Base-by-base conservation (phyloP, 768 basidiomycete species). In the Phaffia tasmanica region DNA sequence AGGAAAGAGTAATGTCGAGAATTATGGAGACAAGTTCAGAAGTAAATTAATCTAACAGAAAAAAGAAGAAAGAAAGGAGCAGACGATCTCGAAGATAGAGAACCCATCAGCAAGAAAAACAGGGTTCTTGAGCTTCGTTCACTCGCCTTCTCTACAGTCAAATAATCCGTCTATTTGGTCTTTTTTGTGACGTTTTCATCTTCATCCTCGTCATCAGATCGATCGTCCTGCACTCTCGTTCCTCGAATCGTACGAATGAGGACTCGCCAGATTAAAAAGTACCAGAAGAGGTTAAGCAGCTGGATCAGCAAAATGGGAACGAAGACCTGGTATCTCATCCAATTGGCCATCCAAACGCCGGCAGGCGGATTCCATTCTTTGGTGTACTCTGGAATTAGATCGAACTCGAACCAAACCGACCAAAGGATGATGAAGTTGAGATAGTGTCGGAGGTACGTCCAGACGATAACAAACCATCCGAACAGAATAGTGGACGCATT, bases 401-500 rank as follows among this genome's bases (percentile, higher is more conserved):
- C 81, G 69, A 82, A 87, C 72, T 98, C 85, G 47, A 73, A 80
- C 85, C 85, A 90, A 4, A 93, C 86, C 3, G 91, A 94, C 81
- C 83, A 87, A 19, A 98, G 81, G 25, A 98, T 93, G 63, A 79
- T 77, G 64, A 94, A 74, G 75, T 95, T 97, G 51, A 93, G 79
- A 74, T 86, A 95, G 75, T 93, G 92, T 3, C 94, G 88, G 81
- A 93, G 88, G 74, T 97, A 97, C 87, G 86, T 85, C 92, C 92
- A 95, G 29, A 86, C 75, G 62, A 74, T 75, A 65, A 89, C 78
- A 74, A 95, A 89, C 47, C 81, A 65, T 1, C 77, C 78, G 70
- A 89, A 94, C 0, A 83, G 69, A 47, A 83, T 77, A 0, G 83
- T 75, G 70, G 91, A 88, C 14, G 85, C 54, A n/a, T 60, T 29